A percentile compares a stretch with the other conserved stretches of the same genome.
These are phyloP conservation scores for Septoria linicola DNA, from an alignment of 2,329 filamentous ascomycete species.

Conservation along the genomic window DNA sequence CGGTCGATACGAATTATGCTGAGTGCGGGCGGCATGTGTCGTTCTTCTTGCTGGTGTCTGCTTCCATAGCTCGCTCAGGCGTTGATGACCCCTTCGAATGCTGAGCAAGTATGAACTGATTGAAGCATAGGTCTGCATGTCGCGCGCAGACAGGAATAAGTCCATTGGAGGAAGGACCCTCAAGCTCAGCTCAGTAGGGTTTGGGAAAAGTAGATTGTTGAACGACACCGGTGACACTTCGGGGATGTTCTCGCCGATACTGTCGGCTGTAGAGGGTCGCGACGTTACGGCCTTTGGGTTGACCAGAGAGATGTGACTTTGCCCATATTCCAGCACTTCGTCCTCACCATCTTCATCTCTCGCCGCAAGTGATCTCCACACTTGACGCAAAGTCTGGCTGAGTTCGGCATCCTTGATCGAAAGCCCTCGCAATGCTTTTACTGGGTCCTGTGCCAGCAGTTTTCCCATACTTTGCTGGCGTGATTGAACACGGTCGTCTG, in stretches of 20 bases:
- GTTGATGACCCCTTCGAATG: slow-evolving; percentile 80
- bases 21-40: slow-evolving; percentile 55
- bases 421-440: slow-evolving; percentile 60
- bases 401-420: slow-evolving; percentile 85
- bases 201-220: slow-evolving; percentile 76
- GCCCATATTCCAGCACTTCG: slow-evolving; percentile 78
- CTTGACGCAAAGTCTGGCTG: slow-evolving; percentile 69
- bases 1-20: slow-evolving; percentile 61
- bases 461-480: slow-evolving; percentile 62
- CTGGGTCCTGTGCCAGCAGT: slow-evolving; percentile 52
- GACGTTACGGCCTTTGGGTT: slow-evolving; percentile 50
- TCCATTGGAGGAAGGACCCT: slow-evolving; percentile 78
- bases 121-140: slow-evolving; percentile 76
- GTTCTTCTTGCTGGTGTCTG: slow-evolving; percentile 74
- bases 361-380: slow-evolving; percentile 77
- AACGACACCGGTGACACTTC: slow-evolving; percentile 59
- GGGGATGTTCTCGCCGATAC: slow-evolving; percentile 36
- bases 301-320: slow-evolving; percentile 69
- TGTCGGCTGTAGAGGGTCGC: slow-evolving; percentile 44
- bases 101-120: slow-evolving; percentile 86
- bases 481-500: slow-evolving; percentile 73
- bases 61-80: slow-evolving; percentile 83
- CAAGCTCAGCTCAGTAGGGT: slow-evolving; percentile 68
- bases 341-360: slow-evolving; percentile 72
- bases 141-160: slow-evolving; percentile 74